Evolutionary conservation across 1,284 basidiomycete species (phyloP), one percentile per base, ranked within the genome.

Genomic region (Dichomitus squalens): DNA sequence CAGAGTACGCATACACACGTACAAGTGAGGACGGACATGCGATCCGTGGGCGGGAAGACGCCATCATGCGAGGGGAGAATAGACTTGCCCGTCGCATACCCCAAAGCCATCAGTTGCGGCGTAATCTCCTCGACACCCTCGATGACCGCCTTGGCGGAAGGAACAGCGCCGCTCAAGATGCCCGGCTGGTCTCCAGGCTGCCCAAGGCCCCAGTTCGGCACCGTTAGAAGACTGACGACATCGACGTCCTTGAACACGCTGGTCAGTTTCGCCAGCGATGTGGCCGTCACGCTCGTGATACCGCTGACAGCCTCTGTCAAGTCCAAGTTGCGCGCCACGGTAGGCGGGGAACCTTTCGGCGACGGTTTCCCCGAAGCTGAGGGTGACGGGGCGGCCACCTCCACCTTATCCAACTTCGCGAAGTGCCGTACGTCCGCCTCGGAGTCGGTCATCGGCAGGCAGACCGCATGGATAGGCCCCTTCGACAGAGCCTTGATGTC

Each of bases 1-100:
- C 1, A 40, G 33, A 16, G 48, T 14, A 11, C 8, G n/a, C 33
- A 44, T 8, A 9, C 11, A 11, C 31, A 57, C 35, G 70, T 82
- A 92, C 89, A 92, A n/a, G 90, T 90, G 21, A 93, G 73, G 16
- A 88, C 79, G 11, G 88, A 90, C 70, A 92, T 83, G 47, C 90
- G 80, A 67, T 93, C 90, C 1, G 76, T 82, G 1, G 90, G 91
- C 2, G 89, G 90, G 65, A 85, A 78, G 44, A 93, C 70, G 2
- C 83, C 85, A 58, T 76, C 78, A 69, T 93, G 90, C 61, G 90
- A 83, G 14, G 89, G 87, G n/a, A 80, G 49, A 23, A 92, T 72
- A 1, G 81, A 78, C 64, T 77, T 79, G 20, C 90, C 88, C 7
- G 87, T 88, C 11, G 89, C 88, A 70, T 84, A 92, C 7, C 90